Conservation (phyloP, 768 basidiomycete species). For the Tubosaeta sp. region DNA sequence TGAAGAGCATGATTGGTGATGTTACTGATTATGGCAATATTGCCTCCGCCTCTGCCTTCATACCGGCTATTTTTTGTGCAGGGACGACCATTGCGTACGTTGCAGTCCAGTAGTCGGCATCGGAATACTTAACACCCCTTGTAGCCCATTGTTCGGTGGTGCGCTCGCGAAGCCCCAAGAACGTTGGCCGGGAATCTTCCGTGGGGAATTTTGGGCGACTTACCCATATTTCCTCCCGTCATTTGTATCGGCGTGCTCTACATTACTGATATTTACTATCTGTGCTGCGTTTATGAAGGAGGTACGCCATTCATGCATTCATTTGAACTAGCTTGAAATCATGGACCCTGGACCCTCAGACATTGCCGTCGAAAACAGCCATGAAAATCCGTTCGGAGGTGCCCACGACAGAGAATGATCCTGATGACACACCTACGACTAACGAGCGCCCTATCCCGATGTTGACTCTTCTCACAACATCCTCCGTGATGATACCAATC, state of each 20-base stretch:
- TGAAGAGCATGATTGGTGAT: constrained; percentile 69
- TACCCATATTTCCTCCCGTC: too few species aligned
- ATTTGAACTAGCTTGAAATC: neutral
- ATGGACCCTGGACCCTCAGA: constrained; percentile 7
- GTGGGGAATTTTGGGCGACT: too few species aligned
- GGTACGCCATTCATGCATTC: constrained; percentile 14
- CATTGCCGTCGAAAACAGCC: constrained; percentile 3
- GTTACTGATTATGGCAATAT: constrained; percentile 38
- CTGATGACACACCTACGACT: neutral
- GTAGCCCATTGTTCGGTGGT: constrained; percentile 23
- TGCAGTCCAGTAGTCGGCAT: too few species aligned
- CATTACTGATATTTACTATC: constrained; percentile 11
- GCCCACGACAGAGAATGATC: neutral
- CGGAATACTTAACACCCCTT: neutral
- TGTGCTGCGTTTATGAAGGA: constrained; percentile 27
- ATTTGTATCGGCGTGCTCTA: constrained; percentile 14
- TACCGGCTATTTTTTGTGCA: neutral
- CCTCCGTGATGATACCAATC: too few species aligned
- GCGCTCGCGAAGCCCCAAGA: too few species aligned
- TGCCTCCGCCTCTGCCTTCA: constrained; percentile 22
- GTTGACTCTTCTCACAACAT: constrained; percentile 11
- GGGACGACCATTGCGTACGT: constrained; percentile 4
- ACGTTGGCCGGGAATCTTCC: too few species aligned
- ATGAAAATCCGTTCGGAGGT: neutral
- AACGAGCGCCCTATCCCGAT: constrained; percentile 26